Evolutionary conservation across 306 rosid genomes (phyloP).

Genomic region (Trichosanthes cucumerina): DNA sequence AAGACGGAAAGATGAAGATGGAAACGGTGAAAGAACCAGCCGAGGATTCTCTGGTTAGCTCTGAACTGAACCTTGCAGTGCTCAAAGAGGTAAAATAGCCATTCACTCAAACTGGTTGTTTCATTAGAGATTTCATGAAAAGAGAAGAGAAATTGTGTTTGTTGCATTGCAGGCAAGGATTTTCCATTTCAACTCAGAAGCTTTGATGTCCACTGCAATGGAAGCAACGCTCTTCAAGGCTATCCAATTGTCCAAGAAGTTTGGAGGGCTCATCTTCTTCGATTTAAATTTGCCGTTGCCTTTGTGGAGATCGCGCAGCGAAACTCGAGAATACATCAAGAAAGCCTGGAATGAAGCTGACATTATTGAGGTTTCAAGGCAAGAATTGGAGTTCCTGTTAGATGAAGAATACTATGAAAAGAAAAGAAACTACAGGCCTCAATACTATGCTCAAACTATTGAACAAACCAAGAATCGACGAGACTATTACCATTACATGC

Average conservation of each 20-base stretch:
- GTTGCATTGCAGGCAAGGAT: constrained; percentile 36
- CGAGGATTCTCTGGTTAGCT: constrained; percentile 44
- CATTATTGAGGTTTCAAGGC: constrained; percentile 67
- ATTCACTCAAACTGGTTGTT: neutral
- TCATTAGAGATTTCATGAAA: neutral
- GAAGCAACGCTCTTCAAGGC: constrained; percentile 29
- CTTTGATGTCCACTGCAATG: constrained; percentile 28
- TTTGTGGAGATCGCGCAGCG: constrained; percentile 66
- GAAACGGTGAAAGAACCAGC: constrained; percentile 50
- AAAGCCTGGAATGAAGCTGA: constrained; percentile 76
- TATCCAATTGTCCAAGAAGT: constrained; percentile 31
- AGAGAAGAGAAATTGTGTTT: neutral
- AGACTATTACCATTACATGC: constrained; percentile 69
- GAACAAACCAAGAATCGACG: constrained; percentile 62
- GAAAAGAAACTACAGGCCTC: constrained; percentile 63
- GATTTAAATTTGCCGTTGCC: constrained; percentile 72
- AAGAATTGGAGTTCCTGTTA: constrained; percentile 79
- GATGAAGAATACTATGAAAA: constrained; percentile 63
- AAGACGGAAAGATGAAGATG: constrained; percentile 48
- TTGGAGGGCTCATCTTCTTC: constrained; percentile 49
- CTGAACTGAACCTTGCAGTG: constrained; percentile 71
- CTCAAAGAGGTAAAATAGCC: constrained; percentile 55
- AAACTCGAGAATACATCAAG: constrained; percentile 49
- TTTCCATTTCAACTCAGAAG: constrained; percentile 59
- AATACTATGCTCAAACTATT: constrained; percentile 56